Evolutionary conservation across 2,329 filamentous ascomycete species (phyloP), one percentile per base, ranked within the genome.

Genomic region (Fusarium bulbicola): DNA sequence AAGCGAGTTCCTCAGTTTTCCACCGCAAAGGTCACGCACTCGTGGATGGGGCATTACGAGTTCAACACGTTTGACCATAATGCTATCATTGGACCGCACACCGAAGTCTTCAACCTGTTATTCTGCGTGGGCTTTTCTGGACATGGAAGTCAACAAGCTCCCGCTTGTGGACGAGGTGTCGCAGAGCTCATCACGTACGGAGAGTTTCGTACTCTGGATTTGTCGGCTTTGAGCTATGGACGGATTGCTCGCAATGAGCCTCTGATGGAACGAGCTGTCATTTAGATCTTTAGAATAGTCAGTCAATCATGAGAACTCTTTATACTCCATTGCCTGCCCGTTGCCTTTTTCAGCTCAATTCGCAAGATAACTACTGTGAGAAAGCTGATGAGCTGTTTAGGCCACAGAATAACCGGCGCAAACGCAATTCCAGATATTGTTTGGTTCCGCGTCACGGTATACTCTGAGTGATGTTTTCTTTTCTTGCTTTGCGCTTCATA

Each of bases 1-100:
- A 65, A 43, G 21, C 68, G 65, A 3, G 45, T 70, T 36, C 68
- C 68, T 65, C 65, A 61, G 18, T 68, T 70, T 7, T 61, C 68
- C 3, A 59, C 56, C 0, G 56, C 59, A 13, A 65, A 50, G 21
- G 50, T 59, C 7, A 69, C 68, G 6, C 59, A 68, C 15, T 66
- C 65, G 9, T 68, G 68, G 65, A 65, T 70, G 50, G 65, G 65
- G 0, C 65, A 69, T 40, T 69, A 70, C 15, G 68, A 70, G 56
- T 62, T 68, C 18, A 70, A 69, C 34, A 66, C 56, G 1, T 68
- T 70, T 18, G 65, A 69, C 10, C 65, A 68, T 3, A 69, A 70
- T 16, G 65, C 65, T 6, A 70, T 70, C 21, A 54, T 70, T 12
- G 68, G 65, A 4, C 65, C 65, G 7, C 65, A 68, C 8, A 57